Percentiles rank a stretch among this genome's conserved stretches.
These are phyloP conservation scores for Limnomonas spitsbergensis DNA, from an alignment of 139 green algal species.

Conservation along the genomic window DNA sequence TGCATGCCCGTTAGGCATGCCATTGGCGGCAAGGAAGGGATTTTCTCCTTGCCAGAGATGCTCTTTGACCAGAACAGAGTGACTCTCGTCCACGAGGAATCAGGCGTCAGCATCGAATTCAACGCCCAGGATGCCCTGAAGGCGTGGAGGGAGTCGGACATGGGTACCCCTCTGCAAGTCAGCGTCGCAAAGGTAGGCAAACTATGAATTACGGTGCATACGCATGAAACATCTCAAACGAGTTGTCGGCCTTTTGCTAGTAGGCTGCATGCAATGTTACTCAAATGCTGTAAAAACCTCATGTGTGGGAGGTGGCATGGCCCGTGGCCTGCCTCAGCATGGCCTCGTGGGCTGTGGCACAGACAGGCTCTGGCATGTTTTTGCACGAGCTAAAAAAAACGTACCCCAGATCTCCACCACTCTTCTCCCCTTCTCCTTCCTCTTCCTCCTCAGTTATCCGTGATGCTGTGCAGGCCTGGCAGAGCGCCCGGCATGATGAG, in stretches of 20 bases:
- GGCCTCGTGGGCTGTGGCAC: no score
- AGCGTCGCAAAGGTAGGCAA: constrained; percentile 33
- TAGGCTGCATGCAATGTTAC: no score
- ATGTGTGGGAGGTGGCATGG: no score
- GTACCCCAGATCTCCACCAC: no score
- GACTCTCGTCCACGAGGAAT: constrained; percentile 59
- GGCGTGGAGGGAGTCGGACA: constrained; percentile 58
- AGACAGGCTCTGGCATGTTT: no score
- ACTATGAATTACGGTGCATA: not conserved
- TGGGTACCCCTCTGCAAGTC: constrained; percentile 60
- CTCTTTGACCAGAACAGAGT: constrained; percentile 67
- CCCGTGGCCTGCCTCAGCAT: no score
- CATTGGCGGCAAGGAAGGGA: not conserved
- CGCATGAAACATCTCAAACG: not conserved
- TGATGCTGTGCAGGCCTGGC: constrained; percentile 65
- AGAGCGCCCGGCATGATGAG: constrained; percentile 52
- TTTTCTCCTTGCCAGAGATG: constrained; percentile 72
- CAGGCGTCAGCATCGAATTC: constrained; percentile 59
- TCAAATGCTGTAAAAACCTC: no score
- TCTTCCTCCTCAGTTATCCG: no score
- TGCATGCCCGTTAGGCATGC: no score
- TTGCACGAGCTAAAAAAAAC: no score
- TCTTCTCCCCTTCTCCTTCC: no score
- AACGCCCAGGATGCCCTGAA: constrained; percentile 68
- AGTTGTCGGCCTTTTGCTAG: no score